Evolutionary conservation across 2,329 filamentous ascomycete genomes (phyloP), one percentile per base, ranked within the genome.

Genomic region (Fragosphaeria purpurea): DNA sequence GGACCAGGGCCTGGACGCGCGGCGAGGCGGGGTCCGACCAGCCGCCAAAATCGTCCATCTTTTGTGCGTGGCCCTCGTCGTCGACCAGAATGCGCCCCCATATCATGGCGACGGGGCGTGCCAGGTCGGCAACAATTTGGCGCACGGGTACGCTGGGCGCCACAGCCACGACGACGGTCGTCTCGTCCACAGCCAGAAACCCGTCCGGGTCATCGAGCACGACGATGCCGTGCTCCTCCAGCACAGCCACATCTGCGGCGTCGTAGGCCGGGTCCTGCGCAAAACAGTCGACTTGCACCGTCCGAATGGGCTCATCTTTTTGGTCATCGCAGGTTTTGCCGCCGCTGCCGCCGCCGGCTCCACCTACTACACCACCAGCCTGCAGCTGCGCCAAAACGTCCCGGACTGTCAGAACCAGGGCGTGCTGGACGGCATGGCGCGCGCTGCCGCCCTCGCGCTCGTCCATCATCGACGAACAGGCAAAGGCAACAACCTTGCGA

Each of bases 111-210:
- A 55, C 60, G 1, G 66, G 66, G 1, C 61, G 59, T 2, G 62
- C 60, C 9, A 67, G 53, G 42, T 68, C 65, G 43, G 60, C 56
- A 6, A 66, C 52, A 38, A 67, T 61, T 49, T 67, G 62, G 44
- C 58, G 58, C 4, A 67, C 57, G 4, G 64, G 63, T 4, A 61
- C 53, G 31, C 59, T 56, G 2, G 63, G 57, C 10, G 34, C 34
- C 22, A 65, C 50, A 4, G 61, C 57, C 13, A 67, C 45, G 7
- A 67, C 57, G 5, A 66, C 42, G 22, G 47, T 62, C 6, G 50
- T 44, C 7, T 62, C 58, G 51, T 66, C 62, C 1, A 66, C 54
- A 39, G 60, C 59, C 0, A 67, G 50, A 44, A 67, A 67, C 1
- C 52, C 65, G 4, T 55, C 38, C 1, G 65, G 65, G 50, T 67